Evolutionary conservation across 1,284 basidiomycete genomes (phyloP).

Genomic region (Puccinia triticina): DNA sequence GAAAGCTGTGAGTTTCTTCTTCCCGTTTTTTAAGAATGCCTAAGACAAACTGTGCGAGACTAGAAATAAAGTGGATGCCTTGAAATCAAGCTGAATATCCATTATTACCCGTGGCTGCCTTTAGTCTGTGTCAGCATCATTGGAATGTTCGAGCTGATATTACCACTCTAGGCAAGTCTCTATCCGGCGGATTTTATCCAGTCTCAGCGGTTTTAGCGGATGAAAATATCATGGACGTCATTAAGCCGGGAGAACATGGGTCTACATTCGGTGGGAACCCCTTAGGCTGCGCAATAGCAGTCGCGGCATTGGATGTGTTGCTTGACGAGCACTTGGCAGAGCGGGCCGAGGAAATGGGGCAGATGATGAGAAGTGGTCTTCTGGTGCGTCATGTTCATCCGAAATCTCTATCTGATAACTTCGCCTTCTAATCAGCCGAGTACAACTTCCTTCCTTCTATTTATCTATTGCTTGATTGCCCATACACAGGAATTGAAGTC

Average conservation of each 20-base stretch:
- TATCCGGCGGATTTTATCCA: conserved; percentile 95
- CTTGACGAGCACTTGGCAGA: conserved; percentile 80
- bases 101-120: neutral
- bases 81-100: neutral
- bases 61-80: too few relatives aligned
- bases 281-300: conserved; percentile 89
- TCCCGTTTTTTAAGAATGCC: too few relatives aligned
- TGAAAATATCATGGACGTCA: conserved; percentile 88
- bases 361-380: conserved; percentile 70
- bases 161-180: conserved; percentile 89
- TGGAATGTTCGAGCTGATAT: conserved; percentile 82
- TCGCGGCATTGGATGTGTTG: conserved; percentile 84
- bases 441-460: neutral
- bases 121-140: conserved; percentile 76
- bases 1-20: conserved; percentile 68
- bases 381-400: conserved; percentile 5
- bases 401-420: neutral
- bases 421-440: neutral
- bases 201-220: conserved; percentile 92
- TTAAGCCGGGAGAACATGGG: conserved; percentile 96
- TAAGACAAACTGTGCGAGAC: neutral
- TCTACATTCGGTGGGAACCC: conserved; percentile 95
- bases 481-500: conserved; percentile 31
- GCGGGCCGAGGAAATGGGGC: conserved; percentile 76
- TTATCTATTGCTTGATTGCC: neutral